phyloP scores from a whole-genome alignment of 768 basidiomycete species.

The Tubosaeta brunneosetosa region DNA sequence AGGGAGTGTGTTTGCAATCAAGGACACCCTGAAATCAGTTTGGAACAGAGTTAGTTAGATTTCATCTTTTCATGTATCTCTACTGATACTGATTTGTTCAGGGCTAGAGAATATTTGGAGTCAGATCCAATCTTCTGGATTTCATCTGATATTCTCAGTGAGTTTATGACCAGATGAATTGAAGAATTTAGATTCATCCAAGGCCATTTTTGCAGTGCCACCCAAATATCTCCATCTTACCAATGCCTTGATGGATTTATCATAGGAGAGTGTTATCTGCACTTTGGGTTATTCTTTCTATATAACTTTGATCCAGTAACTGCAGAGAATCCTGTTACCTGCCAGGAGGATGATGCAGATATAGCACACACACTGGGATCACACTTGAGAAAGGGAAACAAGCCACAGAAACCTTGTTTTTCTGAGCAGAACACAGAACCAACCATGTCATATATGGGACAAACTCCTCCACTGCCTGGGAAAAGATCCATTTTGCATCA shows the following conservation, averaged over 20 bases:
- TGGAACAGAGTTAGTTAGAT: background rate
- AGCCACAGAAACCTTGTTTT: background rate
- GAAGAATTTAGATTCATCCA: constrained; percentile 3
- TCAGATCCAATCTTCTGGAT: constrained; percentile 8
- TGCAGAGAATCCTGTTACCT: background rate
- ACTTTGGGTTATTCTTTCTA: constrained; percentile 5
- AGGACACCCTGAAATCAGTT: background rate
- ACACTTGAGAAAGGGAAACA: background rate
- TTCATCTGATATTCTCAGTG: background rate
- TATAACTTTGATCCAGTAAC: constrained; percentile 4
- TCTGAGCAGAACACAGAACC: background rate
- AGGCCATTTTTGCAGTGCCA: background rate
- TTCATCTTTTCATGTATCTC: too few species aligned
- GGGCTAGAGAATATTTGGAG: constrained; percentile 2
- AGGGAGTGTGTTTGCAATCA: background rate
- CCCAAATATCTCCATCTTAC: background rate
- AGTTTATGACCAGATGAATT: constrained; percentile 1
- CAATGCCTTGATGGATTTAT: constrained; percentile 1
- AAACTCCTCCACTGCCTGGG: background rate
- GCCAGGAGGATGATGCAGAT: background rate
- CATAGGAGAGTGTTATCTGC: background rate
- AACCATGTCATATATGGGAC: constrained; percentile 3
- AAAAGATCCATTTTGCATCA: background rate
- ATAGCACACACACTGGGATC: background rate
- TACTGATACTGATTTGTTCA: background rate